Conservation (phyloP, 306 rosid species). For the Quercus mongolica region DNA sequence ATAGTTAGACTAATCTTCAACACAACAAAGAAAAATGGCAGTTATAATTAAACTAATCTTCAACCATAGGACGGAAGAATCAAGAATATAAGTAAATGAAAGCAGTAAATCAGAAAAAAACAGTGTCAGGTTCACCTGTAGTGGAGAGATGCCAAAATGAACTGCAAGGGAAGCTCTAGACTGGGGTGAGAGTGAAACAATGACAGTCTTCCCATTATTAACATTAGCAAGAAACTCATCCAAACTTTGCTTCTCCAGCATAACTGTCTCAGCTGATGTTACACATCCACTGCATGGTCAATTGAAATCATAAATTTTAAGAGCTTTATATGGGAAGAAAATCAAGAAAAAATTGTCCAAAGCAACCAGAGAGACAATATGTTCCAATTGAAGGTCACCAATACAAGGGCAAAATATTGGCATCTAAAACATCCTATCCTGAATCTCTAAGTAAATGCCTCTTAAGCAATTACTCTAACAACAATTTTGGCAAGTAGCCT, state of each 20-base stretch:
- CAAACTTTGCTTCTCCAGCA: slow-evolving; percentile 97
- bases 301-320: slow-evolving; percentile 16
- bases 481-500: neutral
- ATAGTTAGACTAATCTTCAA: neutral
- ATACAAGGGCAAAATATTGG: neutral
- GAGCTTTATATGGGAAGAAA: too few relatives aligned
- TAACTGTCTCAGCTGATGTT: slow-evolving; percentile 91
- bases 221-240: slow-evolving; percentile 80
- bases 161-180: slow-evolving; percentile 91
- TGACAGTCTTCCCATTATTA: slow-evolving; percentile 58
- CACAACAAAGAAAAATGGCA: slow-evolving; percentile 7
- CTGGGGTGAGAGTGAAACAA: slow-evolving; percentile 88
- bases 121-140: slow-evolving; percentile 47
- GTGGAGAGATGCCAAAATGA: slow-evolving; percentile 80
- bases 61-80: neutral
- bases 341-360: neutral
- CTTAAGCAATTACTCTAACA: neutral
- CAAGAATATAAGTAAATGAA: neutral
- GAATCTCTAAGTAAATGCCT: neutral
- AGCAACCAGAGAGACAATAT: neutral
- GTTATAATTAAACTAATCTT: neutral
- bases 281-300: slow-evolving; percentile 78
- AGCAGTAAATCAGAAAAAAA: neutral
- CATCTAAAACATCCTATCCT: neutral
- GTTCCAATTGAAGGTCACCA: neutral